Evolutionary conservation across 352 stramenopile species (phyloP).

Genomic region (Pythium vanterpoolii): DNA sequence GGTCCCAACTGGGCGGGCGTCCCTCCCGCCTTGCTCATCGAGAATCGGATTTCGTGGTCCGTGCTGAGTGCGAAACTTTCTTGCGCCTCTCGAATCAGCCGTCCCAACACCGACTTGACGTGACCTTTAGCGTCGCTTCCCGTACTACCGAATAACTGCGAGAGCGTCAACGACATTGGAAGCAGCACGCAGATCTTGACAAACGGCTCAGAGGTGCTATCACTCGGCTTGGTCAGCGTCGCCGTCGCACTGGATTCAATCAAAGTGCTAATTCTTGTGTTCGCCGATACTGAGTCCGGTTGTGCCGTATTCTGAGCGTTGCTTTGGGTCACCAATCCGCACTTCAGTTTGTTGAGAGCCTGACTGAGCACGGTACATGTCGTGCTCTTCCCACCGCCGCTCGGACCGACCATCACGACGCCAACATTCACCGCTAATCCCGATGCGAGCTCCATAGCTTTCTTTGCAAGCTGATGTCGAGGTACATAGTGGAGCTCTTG

Average conservation of each 20-base stretch:
- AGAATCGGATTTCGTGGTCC: slow-evolving; percentile 19
- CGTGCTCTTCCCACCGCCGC: slow-evolving; percentile 20
- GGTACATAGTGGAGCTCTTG: slow-evolving; percentile 19
- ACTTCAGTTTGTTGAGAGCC: slow-evolving; percentile 19
- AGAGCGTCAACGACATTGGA: slow-evolving; percentile 19
- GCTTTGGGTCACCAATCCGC: slow-evolving; percentile 1
- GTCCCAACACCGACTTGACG: slow-evolving; percentile 23
- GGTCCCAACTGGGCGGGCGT: neutral
- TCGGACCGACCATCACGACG: slow-evolving; percentile 17
- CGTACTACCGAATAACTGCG: slow-evolving; percentile 23
- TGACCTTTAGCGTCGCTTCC: slow-evolving; percentile 20
- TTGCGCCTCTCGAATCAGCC: slow-evolving; percentile 22
- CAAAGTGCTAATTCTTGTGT: neutral
- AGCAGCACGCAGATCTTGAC: slow-evolving; percentile 17
- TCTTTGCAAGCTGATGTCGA: slow-evolving; percentile 6
- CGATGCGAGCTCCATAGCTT: slow-evolving; percentile 1
- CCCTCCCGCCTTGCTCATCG: neutral
- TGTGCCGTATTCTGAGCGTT: neutral
- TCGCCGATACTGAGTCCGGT: neutral
- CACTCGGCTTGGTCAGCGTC: neutral
- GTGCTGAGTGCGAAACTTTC: slow-evolving; percentile 20
- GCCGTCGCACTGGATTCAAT: neutral
- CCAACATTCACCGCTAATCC: slow-evolving; percentile 9
- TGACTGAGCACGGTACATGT: slow-evolving; percentile 6
- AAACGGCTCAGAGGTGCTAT: slow-evolving; percentile 1